These are phyloP conservation scores for Penicillium italicum DNA, from an alignment of 2,329 filamentous ascomycete genomes.

Conservation along the genomic window DNA sequence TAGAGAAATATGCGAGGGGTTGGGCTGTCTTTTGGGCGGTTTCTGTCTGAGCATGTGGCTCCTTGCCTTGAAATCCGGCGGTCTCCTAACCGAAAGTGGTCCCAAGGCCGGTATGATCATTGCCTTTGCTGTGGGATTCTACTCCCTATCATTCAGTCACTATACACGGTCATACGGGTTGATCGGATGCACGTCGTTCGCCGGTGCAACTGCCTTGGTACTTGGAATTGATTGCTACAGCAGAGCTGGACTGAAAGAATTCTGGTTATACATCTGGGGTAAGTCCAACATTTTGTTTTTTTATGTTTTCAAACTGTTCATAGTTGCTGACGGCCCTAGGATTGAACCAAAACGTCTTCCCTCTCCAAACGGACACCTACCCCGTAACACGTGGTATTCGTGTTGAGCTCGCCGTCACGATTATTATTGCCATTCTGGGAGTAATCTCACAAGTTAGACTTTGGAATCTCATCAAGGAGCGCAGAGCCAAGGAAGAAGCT, in stretches of 20 bases:
- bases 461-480: conserved; percentile 71
- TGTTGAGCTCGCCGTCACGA: conserved; percentile 74
- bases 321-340: conserved; percentile 37
- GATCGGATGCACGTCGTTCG: conserved; percentile 73
- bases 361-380: conserved; percentile 70
- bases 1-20: conserved; percentile 73
- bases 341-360: conserved; percentile 76
- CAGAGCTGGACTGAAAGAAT: conserved; percentile 86
- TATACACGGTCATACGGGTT: conserved; percentile 75
- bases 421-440: conserved; percentile 71
- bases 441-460: conserved; percentile 80
- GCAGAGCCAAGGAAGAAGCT: conserved; percentile 46
- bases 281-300: conserved; percentile 24
- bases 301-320: neutral
- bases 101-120: conserved; percentile 73
- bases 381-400: conserved; percentile 81
- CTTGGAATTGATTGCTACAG: conserved; percentile 90
- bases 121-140: conserved; percentile 64
- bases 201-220: conserved; percentile 72
- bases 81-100: conserved; percentile 61
- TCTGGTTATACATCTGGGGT: conserved; percentile 91
- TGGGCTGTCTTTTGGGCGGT: conserved; percentile 84
- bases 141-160: conserved; percentile 72
- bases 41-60: conserved; percentile 91
- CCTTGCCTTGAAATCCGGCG: conserved; percentile 70